These are phyloP conservation scores for Tagetes erecta DNA, from an alignment of 129 eudicot genomes.

Conservation along the genomic window DNA sequence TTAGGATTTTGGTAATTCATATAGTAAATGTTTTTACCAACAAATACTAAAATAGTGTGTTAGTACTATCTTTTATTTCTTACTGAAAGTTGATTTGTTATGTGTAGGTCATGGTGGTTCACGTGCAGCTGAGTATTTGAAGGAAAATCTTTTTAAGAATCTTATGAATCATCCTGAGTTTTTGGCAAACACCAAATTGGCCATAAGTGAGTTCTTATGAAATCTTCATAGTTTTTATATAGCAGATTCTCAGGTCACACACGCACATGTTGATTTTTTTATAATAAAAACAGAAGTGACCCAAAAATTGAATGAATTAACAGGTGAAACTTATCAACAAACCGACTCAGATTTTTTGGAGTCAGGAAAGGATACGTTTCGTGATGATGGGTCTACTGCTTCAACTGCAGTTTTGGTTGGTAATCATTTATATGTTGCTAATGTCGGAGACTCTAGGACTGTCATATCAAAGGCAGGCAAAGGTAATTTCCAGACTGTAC, in stretches of 20 bases:
- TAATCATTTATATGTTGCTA: conserved; percentile 82
- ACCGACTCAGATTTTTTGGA: conserved; percentile 77
- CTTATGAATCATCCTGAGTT: conserved; percentile 81
- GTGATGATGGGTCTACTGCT: conserved; percentile 97
- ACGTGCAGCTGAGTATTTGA: conserved; percentile 83
- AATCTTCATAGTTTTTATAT: neutral
- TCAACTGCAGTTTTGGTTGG: conserved; percentile 94
- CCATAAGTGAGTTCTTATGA: conserved; percentile 61
- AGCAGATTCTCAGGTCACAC: neutral
- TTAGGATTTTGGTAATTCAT: neutral
- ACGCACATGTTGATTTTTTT: neutral
- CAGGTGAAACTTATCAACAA: conserved; percentile 81
- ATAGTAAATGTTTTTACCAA: neutral
- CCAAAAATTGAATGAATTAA: conserved; percentile 16
- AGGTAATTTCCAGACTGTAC: conserved; percentile 46
- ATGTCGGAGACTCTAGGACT: conserved; percentile 95
- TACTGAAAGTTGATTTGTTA: conserved; percentile 9
- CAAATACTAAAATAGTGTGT: neutral
- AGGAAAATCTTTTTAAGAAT: conserved; percentile 75
- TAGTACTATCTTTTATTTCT: conserved; percentile 3
- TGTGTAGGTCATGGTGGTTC: conserved; percentile 94
- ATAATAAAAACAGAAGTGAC: conserved; percentile 8
- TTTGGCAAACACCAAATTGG: conserved; percentile 57
- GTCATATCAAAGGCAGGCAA: conserved; percentile 79
- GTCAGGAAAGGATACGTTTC: conserved; percentile 71